Base-by-base conservation (phyloP, 352 stramenopile genomes). In the Thalassiosira oceanica region DNA sequence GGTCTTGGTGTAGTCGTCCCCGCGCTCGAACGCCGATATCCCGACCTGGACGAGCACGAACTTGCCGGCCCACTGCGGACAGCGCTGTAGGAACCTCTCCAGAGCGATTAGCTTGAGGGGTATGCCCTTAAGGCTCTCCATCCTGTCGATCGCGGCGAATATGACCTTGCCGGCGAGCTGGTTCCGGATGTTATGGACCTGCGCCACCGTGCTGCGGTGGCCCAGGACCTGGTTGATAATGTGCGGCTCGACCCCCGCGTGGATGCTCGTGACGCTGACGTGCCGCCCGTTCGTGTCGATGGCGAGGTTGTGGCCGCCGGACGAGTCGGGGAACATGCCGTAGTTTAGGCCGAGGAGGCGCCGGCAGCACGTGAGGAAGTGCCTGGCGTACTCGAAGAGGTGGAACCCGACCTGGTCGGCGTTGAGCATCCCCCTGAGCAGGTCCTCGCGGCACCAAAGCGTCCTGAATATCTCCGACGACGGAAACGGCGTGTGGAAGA, bases 401-500 rank as follows among this genome's bases (percentile, higher is more conserved):
- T 98, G 94, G 75, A 98, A 98, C 3, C 94, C 94, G 8, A 98
- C 92, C 23, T 97, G 88, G 68, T 97, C 93, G 2, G 94, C 94
- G 51, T 83, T 87, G 1, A 97, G 73, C 48, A 98, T 93, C 15
- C 93, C 93, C 78, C 96, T 88, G 1, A 98, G 85, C 24, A 98
- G 66, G 42, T 93, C 82, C 23, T 88, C 83, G 1, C 93, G 91
- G 63, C 93, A 88, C 24, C 93, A 94, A 10, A 98, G 78, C 43
- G 96, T 90, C 35, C 94, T 90, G 54, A 98, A 97, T 21, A 76
- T 64, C 65, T 64, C 92, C 13, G 91, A 97, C n/a, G 93, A 97
- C 13, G 94, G 94, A 74, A 98, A 98, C 5, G 94, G 94, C 11
- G 97, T 94, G 84, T 98, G 94, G 79, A 97, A 98, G 61, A 98